These are phyloP conservation scores for Monosporascus sp. DNA, from an alignment of 2,329 filamentous ascomycete genomes.

Conservation along the genomic window DNA sequence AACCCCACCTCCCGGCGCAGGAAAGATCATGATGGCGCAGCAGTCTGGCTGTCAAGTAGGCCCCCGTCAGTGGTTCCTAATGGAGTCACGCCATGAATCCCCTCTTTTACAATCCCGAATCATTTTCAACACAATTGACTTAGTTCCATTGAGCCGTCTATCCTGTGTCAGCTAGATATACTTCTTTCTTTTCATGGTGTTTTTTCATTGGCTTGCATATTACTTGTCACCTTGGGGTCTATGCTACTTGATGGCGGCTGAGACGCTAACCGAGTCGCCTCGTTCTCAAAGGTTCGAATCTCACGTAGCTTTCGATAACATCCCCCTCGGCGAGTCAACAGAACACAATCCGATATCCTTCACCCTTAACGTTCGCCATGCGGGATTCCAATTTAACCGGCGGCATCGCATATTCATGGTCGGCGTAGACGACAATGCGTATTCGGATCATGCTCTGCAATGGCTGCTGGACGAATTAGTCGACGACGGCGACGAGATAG, in stretches of 20 bases:
- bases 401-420: conserved; percentile 85
- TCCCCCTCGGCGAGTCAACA: conserved; percentile 52
- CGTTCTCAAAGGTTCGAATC: conserved; percentile 47
- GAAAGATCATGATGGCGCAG: background rate
- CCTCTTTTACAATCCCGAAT: background rate
- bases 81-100: background rate
- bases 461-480: conserved; percentile 91
- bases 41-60: background rate
- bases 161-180: background rate
- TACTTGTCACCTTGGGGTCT: conserved; percentile 1
- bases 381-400: conserved; percentile 75
- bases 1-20: background rate
- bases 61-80: background rate
- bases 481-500: conserved; percentile 88
- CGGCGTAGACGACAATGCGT: conserved; percentile 84
- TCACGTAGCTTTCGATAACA: conserved; percentile 58
- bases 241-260: conserved; percentile 24
- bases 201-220: conserved; percentile 4
- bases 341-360: conserved; percentile 62
- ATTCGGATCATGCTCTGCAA: conserved; percentile 86
- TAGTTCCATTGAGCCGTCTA: background rate
- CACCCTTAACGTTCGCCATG: conserved; percentile 79
- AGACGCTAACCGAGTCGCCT: conserved; percentile 29
- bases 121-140: background rate
- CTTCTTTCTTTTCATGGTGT: background rate